These are phyloP conservation scores for Polysphondylium violaceum DNA, from an alignment of 78 protist species.

Conservation along the genomic window DNA sequence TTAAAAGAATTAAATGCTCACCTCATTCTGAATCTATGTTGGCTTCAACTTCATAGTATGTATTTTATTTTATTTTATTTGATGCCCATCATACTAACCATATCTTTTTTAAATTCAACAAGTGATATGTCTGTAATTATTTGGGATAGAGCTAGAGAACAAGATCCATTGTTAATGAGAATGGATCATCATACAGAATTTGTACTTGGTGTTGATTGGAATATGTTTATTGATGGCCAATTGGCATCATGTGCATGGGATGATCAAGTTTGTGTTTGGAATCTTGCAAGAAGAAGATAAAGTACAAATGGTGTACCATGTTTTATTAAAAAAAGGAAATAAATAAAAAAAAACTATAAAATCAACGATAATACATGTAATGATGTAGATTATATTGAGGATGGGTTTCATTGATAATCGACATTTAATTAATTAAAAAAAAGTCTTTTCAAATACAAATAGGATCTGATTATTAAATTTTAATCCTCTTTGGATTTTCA, in stretches of 20 bases:
- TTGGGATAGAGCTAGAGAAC: constrained; percentile 84
- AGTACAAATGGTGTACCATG: no score
- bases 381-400: no score
- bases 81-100: not conserved
- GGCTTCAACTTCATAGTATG: constrained; percentile 86
- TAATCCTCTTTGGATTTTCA: no score
- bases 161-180: constrained; percentile 65
- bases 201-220: constrained; percentile 89
- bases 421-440: no score
- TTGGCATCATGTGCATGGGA: constrained; percentile 85
- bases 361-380: no score
- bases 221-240: constrained; percentile 82
- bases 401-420: no score
- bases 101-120: not conserved
- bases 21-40: constrained; percentile 85
- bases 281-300: constrained; percentile 27
- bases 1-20: constrained; percentile 86
- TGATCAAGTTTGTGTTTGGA: constrained; percentile 72
- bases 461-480: no score
- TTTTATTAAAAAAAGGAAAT: no score
- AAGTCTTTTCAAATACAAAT: no score
- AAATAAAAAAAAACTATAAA: no score
- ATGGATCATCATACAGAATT: constrained; percentile 90
- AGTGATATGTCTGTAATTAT: constrained; percentile 86
- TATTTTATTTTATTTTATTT: constrained; percentile 4